Base-by-base conservation (phyloP, 768 basidiomycete genomes). In the Calocera viscosa region DNA sequence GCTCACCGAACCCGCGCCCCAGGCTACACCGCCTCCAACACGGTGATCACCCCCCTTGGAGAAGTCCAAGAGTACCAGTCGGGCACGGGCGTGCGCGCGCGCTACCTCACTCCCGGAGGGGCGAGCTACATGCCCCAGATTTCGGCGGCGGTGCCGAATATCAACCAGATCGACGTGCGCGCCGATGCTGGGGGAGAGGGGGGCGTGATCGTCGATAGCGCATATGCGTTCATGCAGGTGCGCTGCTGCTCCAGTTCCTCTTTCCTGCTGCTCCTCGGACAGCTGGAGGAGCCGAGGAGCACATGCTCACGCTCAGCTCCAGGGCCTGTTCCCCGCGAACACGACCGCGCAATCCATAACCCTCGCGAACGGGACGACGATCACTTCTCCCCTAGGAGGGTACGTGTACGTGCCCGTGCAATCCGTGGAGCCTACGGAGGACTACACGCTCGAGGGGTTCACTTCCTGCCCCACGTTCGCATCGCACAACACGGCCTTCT, bases 401-500 rank as follows among this genome's bases (percentile, higher is more conserved):
- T 90, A 89, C 73, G 88, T 89, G 76, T 94, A 93, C 70, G 83
- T 94, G 63, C 89, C 68, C 83, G 86, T 88, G 67, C 81, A 88
- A 67, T 82, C 86, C 10, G 83, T 89, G 14, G 81, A 87, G 63
- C 82, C 86, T 1, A 75, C 80, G 34, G 78, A 85, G 43, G 83
- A 86, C 68, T 76, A 87, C 22, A 83, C 85, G 0, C 75, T 90
- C 19, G 86, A 89, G 69, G 87, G 87, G 26, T 88, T 79, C 73
- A 82, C 83, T n/a, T 75, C 76, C 8, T 90, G 88, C 72, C 78
- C 77, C 47, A 40, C 33, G n/a, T 91, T 90, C 75, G 77, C 86
- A 69, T 81, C 82, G 67, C 88, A 89, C 76, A 79, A 85, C 67
- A 77, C 80, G 68, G 73, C 78, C 0, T 85, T 90, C 70, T 83